Conservation (phyloP, 441 rosid genomes). For the Jatropha podagrica region DNA sequence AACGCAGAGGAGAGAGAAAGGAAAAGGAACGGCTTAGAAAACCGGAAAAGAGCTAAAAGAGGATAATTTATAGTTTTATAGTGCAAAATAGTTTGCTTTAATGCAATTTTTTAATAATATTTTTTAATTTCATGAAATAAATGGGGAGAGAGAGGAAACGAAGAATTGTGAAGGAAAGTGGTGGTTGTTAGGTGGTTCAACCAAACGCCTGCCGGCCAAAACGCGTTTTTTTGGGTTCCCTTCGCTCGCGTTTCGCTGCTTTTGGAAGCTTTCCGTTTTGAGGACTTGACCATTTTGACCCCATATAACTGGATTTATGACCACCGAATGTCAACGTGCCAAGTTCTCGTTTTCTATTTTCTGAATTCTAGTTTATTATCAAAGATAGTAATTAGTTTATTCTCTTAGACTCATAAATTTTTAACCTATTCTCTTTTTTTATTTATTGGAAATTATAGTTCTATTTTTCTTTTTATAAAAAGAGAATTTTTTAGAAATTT, state of each 20-base stretch:
- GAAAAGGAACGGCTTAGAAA: constrained; percentile 53
- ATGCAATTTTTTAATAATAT: neutral
- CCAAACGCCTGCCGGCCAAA: constrained; percentile 88
- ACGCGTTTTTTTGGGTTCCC: constrained; percentile 47
- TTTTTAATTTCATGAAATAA: constrained; percentile 28
- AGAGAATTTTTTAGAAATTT: too few species aligned
- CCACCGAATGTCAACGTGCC: constrained; percentile 11
- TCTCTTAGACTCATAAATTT: too few species aligned
- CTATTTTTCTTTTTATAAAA: too few species aligned
- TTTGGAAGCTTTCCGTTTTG: constrained; percentile 22
- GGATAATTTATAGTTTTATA: constrained; percentile 78
- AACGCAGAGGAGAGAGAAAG: constrained; percentile 24
- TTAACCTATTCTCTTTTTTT: too few species aligned
- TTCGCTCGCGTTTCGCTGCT: constrained; percentile 36
- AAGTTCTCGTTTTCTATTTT: neutral
- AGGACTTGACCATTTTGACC: constrained; percentile 23
- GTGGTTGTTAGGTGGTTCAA: constrained; percentile 97
- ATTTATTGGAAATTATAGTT: too few species aligned
- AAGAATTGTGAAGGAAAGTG: constrained; percentile 55
- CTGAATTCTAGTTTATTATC: too few species aligned
- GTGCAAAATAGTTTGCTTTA: constrained; percentile 26
- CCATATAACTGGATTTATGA: neutral
- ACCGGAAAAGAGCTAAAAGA: constrained; percentile 44
- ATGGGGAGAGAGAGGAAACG: constrained; percentile 28
- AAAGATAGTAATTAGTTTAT: too few species aligned